phyloP scores from a whole-genome alignment of 352 stramenopile genomes.

The Phytophthora sp. region DNA sequence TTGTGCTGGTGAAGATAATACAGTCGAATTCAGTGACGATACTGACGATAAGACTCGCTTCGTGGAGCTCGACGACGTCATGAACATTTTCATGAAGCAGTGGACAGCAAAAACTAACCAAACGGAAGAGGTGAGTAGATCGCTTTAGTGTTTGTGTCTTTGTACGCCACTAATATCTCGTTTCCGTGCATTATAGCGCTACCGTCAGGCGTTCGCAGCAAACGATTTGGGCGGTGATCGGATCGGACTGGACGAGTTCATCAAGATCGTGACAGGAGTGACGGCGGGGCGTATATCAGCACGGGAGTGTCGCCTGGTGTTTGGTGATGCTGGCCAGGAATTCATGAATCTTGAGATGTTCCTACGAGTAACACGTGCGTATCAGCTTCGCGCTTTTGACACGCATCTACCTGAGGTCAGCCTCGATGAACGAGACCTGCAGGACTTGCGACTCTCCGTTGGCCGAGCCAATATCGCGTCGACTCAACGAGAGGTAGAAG shows the following conservation, averaged over 20 bases:
- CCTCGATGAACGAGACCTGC: conserved; percentile 53
- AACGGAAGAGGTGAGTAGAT: conserved; percentile 55
- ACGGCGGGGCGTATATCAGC: conserved; percentile 50
- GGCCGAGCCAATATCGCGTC: conserved; percentile 67
- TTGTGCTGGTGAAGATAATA: conserved; percentile 6
- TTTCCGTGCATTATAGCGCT: conserved; percentile 32
- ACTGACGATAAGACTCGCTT: conserved; percentile 12
- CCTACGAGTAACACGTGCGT: conserved; percentile 56
- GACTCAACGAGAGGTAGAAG: conserved; percentile 61
- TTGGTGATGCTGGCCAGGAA: conserved; percentile 64
- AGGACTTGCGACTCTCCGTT: conserved; percentile 51
- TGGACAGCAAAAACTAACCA: conserved; percentile 54
- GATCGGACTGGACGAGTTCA: conserved; percentile 76
- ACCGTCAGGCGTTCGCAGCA: conserved; percentile 54
- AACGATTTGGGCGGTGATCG: conserved; percentile 48
- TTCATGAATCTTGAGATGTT: conserved; percentile 65
- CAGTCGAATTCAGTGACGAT: background rate
- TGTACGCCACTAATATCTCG: background rate
- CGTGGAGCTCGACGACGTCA: conserved; percentile 74
- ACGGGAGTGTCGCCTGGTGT: conserved; percentile 70
- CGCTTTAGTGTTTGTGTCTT: background rate
- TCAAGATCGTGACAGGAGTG: conserved; percentile 72
- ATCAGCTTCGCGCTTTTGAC: conserved; percentile 68
- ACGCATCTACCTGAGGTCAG: conserved; percentile 50
- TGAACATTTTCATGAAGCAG: conserved; percentile 60